Evolutionary conservation across 2,329 filamentous ascomycete species (phyloP), one percentile per base, ranked within the genome.

Genomic region (Aspergillus persii): DNA sequence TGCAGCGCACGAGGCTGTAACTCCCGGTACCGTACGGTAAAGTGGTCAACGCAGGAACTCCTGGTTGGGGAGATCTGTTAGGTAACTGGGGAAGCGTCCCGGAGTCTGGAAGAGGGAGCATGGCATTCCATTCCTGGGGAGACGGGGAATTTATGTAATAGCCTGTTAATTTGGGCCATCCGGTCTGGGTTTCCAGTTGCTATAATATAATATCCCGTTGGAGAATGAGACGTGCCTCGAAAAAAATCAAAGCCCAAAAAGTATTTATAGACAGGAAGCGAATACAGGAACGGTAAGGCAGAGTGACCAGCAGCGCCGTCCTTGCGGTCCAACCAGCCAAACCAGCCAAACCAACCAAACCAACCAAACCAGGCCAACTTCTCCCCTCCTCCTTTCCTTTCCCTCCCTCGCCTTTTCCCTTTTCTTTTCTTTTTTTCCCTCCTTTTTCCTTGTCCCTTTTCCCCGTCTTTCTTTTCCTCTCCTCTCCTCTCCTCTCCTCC

Each of bases 321-420:
- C 39, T 47, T 27, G 39, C 52, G 39, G 33, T 12, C 44, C 44
- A 47, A 47, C 44, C 18, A 23, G 18, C 18, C 18, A 23, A 23
- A 23, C 18, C 18, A 23, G 18, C 18, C 18, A 23, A 23, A 23
- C 18, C 18, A 23, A 23, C 18, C 18, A 23, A 23, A 23, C 18
- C 18, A 23, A 23, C 18, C 18, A 23, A 23, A 23, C 18, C 18
- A 23, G 18, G 18, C 44, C 44, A 47, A 47, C 44, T 47, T 48
- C 57, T 50, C 31, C 47, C 31, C 31, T 18, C 33, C 27, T 41
- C 11, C n/a, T 31, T 52, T 52, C 52, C 56, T 59, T 49, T 53
- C 63, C 50, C 33, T 51, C 12, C 39, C 57, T 53, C 50, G 58
- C 54, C 57, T 61, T 61, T 61, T 54, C 58, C 54, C 64, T 36